Conservation (phyloP, 192 early-diverging fungal species). For the Gamsiella multidivaricata region DNA sequence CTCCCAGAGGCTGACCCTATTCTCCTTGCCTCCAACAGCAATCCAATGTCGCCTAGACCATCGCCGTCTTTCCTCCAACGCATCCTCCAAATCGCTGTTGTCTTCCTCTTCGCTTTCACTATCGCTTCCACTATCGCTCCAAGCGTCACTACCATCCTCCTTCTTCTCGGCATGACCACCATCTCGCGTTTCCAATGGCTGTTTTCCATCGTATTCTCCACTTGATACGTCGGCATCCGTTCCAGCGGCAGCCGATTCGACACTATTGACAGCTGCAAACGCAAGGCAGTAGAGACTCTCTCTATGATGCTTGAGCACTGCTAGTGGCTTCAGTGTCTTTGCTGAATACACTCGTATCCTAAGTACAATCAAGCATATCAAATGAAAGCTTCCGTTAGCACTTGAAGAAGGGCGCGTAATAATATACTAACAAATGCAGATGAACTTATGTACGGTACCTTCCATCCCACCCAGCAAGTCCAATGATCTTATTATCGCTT, state of each 20-base stretch:
- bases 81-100: constrained; percentile 25
- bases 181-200: not conserved
- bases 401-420: too few relatives aligned
- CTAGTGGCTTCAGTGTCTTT: constrained; percentile 55
- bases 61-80: not conserved
- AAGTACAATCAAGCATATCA: not conserved
- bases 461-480: constrained; percentile 58
- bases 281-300: constrained; percentile 51
- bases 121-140: constrained; percentile 6
- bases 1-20: constrained; percentile 55
- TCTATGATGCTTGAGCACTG: constrained; percentile 54
- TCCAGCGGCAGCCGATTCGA: not conserved
- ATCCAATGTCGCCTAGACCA: constrained; percentile 47
- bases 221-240: not conserved
- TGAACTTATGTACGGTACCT: constrained; percentile 22
- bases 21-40: constrained; percentile 52
- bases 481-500: constrained; percentile 49
- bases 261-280: constrained; percentile 25
- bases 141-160: not conserved
- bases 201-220: not conserved
- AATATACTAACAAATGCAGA: not conserved
- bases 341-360: constrained; percentile 54
- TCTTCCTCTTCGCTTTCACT: constrained; percentile 14
- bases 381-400: not conserved
- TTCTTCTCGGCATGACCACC: not conserved